Evolutionary conservation across 352 stramenopile genomes (phyloP).

Genomic region (Pythium plurisporium): DNA sequence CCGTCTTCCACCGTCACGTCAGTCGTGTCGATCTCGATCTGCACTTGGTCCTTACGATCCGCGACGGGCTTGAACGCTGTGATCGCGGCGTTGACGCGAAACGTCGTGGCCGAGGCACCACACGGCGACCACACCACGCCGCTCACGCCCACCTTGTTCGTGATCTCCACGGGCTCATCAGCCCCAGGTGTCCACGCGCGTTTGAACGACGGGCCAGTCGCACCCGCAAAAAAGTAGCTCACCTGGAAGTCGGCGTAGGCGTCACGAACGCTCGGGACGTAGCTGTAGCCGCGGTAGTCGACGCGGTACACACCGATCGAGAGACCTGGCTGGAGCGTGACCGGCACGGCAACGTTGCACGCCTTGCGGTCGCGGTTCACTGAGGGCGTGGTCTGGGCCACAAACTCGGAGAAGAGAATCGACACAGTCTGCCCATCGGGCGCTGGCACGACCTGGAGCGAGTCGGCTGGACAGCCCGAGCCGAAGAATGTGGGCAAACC

Average conservation of each 20-base stretch:
- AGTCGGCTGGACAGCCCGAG: conserved; percentile 18
- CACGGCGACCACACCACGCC: conserved; percentile 27
- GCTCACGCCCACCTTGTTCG: conserved; percentile 18
- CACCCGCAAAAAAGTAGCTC: conserved; percentile 28
- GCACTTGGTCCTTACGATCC: conserved; percentile 15
- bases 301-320: conserved; percentile 30
- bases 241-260: conserved; percentile 23
- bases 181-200: conserved; percentile 9
- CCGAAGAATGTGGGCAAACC: conserved; percentile 22
- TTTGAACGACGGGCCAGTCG: conserved; percentile 14
- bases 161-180: conserved; percentile 22
- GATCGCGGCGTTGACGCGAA: conserved; percentile 32
- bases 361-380: conserved; percentile 16
- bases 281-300: conserved; percentile 33
- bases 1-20: conserved; percentile 25
- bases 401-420: conserved; percentile 25
- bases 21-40: conserved; percentile 28
- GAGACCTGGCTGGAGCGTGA: conserved; percentile 22
- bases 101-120: conserved; percentile 17
- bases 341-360: conserved; percentile 27
- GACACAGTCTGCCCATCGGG: conserved; percentile 20
- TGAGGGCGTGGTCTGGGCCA: conserved; percentile 7
- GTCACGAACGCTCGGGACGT: conserved; percentile 13
- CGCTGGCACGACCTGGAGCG: conserved; percentile 15
- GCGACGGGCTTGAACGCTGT: conserved; percentile 14